These are phyloP conservation scores for Lanmaoa rubissima DNA, from an alignment of 768 basidiomycete genomes.

Conservation along the genomic window DNA sequence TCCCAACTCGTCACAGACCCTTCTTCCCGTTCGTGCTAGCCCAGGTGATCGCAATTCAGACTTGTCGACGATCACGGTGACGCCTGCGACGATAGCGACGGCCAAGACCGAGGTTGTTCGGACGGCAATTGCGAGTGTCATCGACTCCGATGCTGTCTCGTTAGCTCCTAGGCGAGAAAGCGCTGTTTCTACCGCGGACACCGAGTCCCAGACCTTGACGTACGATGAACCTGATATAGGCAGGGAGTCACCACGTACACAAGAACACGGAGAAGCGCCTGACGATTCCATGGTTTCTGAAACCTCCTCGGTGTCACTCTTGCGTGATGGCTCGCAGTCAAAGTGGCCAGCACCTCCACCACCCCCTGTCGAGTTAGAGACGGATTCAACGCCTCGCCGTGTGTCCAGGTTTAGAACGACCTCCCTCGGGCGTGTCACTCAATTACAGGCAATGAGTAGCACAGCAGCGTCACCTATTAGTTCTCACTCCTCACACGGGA, in stretches of 20 bases:
- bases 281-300: conserved; percentile 16
- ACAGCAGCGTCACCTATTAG: conserved; percentile 45
- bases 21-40: conserved; percentile 12
- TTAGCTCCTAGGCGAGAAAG: conserved; percentile 15
- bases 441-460: conserved; percentile 18
- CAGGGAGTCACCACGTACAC: conserved; percentile 5
- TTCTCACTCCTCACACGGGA: conserved; percentile 40
- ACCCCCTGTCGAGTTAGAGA: conserved; percentile 25
- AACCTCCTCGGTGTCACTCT: conserved; percentile 15
- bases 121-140: conserved; percentile 51
- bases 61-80: conserved; percentile 45
- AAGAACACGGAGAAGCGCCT: conserved; percentile 9
- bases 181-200: conserved; percentile 8
- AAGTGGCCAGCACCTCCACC: conserved; percentile 34
- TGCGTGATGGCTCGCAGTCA: conserved; percentile 20
- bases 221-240: not conserved
- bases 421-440: conserved; percentile 28
- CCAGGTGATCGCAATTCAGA: conserved; percentile 30
- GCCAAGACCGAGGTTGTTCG: conserved; percentile 48
- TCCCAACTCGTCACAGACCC: conserved; percentile 20
- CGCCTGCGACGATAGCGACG: conserved; percentile 41
- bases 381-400: conserved; percentile 26
- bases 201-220: not conserved
- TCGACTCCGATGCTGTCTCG: conserved; percentile 35
- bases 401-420: conserved; percentile 29